Conservation (phyloP, 2,329 filamentous ascomycete species). For the Aureobasidium subglaciale region DNA sequence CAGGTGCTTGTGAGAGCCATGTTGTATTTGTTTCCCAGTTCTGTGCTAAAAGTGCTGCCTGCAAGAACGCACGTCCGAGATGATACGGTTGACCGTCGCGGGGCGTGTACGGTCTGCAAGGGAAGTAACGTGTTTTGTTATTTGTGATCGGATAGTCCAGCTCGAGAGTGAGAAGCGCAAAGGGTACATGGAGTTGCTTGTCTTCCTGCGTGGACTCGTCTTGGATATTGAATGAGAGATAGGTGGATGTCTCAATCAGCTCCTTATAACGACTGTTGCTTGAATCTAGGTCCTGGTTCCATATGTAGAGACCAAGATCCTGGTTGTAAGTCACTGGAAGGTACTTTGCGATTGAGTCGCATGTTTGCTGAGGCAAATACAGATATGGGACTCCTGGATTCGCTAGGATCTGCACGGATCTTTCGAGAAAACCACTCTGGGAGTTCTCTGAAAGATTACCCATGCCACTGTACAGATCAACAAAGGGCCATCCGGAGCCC, state of each 20-base stretch:
- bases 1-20: conserved; percentile 2
- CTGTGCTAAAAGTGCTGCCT: conserved; percentile 3
- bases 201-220: neutral
- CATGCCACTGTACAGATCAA: too few species aligned
- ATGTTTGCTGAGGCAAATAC: neutral
- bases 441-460: neutral
- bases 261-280: neutral
- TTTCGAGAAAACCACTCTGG: neutral
- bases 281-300: neutral
- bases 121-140: neutral
- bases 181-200: neutral
- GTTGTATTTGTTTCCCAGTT: conserved; percentile 2
- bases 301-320: neutral
- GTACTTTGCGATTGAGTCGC: neutral
- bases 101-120: neutral
- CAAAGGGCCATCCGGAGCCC: neutral
- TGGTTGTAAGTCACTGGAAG: neutral
- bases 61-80: conserved; percentile 8
- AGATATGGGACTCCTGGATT: conserved; percentile 10
- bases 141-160: neutral
- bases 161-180: neutral
- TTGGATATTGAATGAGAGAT: neutral
- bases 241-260: neutral
- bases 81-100: neutral
- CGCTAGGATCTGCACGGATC: neutral